A percentile compares a stretch with the other conserved stretches of the same genome.
These are phyloP conservation scores for Erodium chrysanthum DNA, from an alignment of 441 rosid genomes.

Conservation along the genomic window DNA sequence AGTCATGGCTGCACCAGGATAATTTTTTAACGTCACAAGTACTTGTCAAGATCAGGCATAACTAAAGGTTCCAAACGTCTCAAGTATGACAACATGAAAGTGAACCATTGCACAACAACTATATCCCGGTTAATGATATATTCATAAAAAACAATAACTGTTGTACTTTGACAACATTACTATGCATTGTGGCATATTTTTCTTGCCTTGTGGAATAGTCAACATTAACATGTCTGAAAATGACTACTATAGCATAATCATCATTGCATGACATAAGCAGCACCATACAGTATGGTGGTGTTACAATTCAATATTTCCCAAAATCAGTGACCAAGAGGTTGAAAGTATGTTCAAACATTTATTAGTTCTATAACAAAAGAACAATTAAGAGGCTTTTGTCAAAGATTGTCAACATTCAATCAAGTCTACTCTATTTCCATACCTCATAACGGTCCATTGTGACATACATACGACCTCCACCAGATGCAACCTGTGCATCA, in stretches of 20 bases:
- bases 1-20: too few relatives aligned
- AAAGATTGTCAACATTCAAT: neutral
- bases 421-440: neutral
- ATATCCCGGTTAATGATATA: neutral
- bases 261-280: neutral
- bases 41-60: neutral
- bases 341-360: neutral
- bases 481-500: slow-evolving; percentile 90
- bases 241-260: neutral
- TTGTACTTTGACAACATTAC: neutral
- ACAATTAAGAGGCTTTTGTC: too few relatives aligned
- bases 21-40: neutral
- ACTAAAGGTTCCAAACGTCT: neutral
- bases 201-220: neutral
- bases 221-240: neutral
- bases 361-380: too few relatives aligned
- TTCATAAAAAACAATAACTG: neutral
- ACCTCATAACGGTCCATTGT: slow-evolving; percentile 99
- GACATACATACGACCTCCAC: slow-evolving; percentile 96
- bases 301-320: neutral
- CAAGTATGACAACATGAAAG: neutral
- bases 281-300: neutral
- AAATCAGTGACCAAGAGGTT: neutral
- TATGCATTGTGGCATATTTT: neutral
- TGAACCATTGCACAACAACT: neutral